Evolutionary conservation across 768 basidiomycete genomes (phyloP).

Genomic region (Macrocybe gigantea): DNA sequence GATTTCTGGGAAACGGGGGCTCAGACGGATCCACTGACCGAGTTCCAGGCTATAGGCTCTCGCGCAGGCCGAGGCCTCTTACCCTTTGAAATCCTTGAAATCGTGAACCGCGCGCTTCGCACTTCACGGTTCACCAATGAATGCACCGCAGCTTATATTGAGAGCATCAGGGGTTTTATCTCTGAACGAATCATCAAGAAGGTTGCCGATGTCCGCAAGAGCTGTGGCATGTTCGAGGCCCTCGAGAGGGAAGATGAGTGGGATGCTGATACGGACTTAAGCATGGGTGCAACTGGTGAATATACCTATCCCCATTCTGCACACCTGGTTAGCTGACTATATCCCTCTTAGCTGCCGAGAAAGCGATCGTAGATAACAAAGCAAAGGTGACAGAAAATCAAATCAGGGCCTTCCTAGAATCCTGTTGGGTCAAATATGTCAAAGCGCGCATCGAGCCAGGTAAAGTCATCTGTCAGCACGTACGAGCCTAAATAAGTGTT

Average conservation of each 20-base stretch:
- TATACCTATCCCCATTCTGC: slow-evolving; percentile 1
- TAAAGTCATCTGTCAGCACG: neutral
- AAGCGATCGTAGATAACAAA: slow-evolving; percentile 81
- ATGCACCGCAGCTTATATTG: slow-evolving; percentile 67
- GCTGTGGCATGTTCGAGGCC: slow-evolving; percentile 81
- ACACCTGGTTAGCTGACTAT: neutral
- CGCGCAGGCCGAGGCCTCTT: slow-evolving; percentile 61
- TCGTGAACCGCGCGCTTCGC: slow-evolving; percentile 59
- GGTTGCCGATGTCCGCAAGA: slow-evolving; percentile 61
- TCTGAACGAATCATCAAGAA: slow-evolving; percentile 55
- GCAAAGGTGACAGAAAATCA: slow-evolving; percentile 85
- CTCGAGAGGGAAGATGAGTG: slow-evolving; percentile 68
- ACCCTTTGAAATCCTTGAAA: slow-evolving; percentile 80
- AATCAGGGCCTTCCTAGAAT: slow-evolving; percentile 71
- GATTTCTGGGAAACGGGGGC: slow-evolving; percentile 9
- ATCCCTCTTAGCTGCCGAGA: slow-evolving; percentile 47
- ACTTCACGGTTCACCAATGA: slow-evolving; percentile 56
- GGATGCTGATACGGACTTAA: slow-evolving; percentile 73
- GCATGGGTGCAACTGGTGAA: slow-evolving; percentile 69
- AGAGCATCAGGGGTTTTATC: slow-evolving; percentile 68
- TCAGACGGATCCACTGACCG: slow-evolving; percentile 5
- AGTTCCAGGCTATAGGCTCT: slow-evolving; percentile 53
- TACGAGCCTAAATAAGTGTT: neutral
- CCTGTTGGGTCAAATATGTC: slow-evolving; percentile 88
- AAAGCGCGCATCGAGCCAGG: slow-evolving; percentile 97